Evolutionary conservation across 108 stramenopile species (phyloP), one percentile per base, ranked within the genome.

Genomic region (Fistulifera solaris): DNA sequence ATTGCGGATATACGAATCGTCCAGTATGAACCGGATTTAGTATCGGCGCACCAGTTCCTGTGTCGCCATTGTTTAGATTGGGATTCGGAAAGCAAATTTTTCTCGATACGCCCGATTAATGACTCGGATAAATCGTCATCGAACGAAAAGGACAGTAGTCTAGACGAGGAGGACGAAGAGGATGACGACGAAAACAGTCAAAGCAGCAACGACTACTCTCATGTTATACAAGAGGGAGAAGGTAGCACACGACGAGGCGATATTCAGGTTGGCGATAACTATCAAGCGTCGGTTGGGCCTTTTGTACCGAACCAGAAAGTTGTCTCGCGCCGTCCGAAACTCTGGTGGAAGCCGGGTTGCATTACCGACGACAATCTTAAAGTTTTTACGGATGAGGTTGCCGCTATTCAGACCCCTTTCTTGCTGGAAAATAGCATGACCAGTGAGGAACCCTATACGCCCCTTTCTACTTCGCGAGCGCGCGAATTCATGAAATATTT

Each of bases 191-290:
- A 42, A 16, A 43, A 23, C 6, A 42, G 19, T 45, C 19, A 45
- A 45, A 45, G 19, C 44, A 21, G 21, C 44, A 45, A 17, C 3
- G 11, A 11, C 44, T 4, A 45, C 44, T 21, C 21, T 45, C 44
- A 45, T 19, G 42, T 57, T 2, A 23, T 42, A 8, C 22, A 21
- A 18, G 56, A 57, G 26, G 54, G 56, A 42, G 56, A 57, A 43
- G 56, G 56, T 2, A 57, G 56, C 42, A 43, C 24, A 39, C 39
- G 40, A 22, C 40, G 56, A 21, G 56, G 39, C 18, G 69, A 73
- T 38, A 91, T 83, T 58, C 65, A 76, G 38, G 76, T 85, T n/a
- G 89, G 85, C 11, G 48, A 54, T 8, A 61, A 80, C 27, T 73
- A 83, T 57, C 89, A 91, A 68, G 83, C 66, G 25, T 23, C 52